Evolutionary conservation across 2,329 filamentous ascomycete genomes (phyloP).

Genomic region (Trichoderma koningiopsis): DNA sequence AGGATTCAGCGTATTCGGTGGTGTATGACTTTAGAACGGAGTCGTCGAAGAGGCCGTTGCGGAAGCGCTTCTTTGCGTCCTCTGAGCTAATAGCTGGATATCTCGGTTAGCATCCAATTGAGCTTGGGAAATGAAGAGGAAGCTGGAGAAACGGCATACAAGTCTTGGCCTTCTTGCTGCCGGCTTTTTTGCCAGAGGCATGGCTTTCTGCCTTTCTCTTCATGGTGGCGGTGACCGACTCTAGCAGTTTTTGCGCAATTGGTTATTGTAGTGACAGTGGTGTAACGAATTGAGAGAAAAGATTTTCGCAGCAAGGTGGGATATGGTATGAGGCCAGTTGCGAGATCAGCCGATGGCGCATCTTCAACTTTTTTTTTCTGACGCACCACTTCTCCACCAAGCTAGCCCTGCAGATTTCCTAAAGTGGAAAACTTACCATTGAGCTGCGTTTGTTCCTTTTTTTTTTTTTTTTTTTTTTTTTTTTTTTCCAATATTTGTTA

Average conservation of each 20-base stretch:
- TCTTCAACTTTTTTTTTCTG: slow-evolving; percentile 27
- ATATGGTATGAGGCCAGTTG: slow-evolving; percentile 22
- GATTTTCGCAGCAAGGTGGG: background rate
- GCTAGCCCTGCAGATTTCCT: slow-evolving; percentile 13
- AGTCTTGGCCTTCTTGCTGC: slow-evolving; percentile 59
- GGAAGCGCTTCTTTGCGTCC: slow-evolving; percentile 62
- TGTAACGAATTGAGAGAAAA: background rate
- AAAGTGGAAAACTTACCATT: slow-evolving; percentile 6
- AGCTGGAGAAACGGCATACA: slow-evolving; percentile 39
- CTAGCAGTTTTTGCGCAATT: slow-evolving; percentile 30
- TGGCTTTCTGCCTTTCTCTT: slow-evolving; percentile 62
- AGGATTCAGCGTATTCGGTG: slow-evolving; percentile 62
- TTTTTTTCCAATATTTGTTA: background rate
- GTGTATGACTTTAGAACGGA: slow-evolving; percentile 61
- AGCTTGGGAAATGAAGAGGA: slow-evolving; percentile 11
- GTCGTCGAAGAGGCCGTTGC: slow-evolving; percentile 65
- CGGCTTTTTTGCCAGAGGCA: slow-evolving; percentile 47
- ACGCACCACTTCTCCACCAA: slow-evolving; percentile 16
- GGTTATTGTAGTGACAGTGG: background rate
- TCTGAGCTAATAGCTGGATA: slow-evolving; percentile 50
- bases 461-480: background rate
- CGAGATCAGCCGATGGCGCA: slow-evolving; percentile 27
- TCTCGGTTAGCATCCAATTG: slow-evolving; percentile 25
- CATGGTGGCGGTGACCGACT: slow-evolving; percentile 40
- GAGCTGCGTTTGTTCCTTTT: background rate